These are phyloP conservation scores for Linum tenue DNA, from an alignment of 345 rosid genomes.

Conservation along the genomic window DNA sequence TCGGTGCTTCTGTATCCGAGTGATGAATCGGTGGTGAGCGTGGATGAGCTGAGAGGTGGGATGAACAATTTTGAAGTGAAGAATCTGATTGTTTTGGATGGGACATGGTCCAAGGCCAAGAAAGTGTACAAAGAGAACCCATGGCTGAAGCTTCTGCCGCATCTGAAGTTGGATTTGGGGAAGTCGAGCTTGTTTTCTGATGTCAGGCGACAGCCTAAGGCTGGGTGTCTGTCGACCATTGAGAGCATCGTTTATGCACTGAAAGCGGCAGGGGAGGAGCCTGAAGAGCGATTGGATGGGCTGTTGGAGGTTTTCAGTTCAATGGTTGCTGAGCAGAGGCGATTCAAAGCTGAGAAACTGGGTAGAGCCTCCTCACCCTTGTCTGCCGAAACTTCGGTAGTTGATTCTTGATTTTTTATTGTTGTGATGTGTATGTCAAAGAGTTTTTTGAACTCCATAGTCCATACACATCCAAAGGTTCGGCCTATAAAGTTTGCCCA, in stretches of 20 bases:
- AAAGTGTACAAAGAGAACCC: slow-evolving; percentile 76
- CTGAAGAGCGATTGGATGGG: slow-evolving; percentile 36
- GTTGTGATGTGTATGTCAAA: too few relatives aligned
- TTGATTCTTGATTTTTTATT: too few relatives aligned
- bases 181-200: slow-evolving; percentile 55
- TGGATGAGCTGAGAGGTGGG: slow-evolving; percentile 31
- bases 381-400: too few relatives aligned
- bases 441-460: too few relatives aligned
- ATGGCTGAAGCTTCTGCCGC: slow-evolving; percentile 76
- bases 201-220: slow-evolving; percentile 67
- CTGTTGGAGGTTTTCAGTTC: slow-evolving; percentile 67
- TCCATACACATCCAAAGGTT: too few relatives aligned
- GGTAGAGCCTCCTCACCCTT: slow-evolving; percentile 11
- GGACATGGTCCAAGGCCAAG: slow-evolving; percentile 80
- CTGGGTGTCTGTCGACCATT: slow-evolving; percentile 65
- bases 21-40: slow-evolving; percentile 35
- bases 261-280: slow-evolving; percentile 47
- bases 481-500: too few relatives aligned
- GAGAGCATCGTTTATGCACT: slow-evolving; percentile 67
- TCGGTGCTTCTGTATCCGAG: slow-evolving; percentile 63
- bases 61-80: slow-evolving; percentile 30
- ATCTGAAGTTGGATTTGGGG: slow-evolving; percentile 56
- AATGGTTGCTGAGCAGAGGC: slow-evolving; percentile 74
- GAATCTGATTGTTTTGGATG: slow-evolving; percentile 77
- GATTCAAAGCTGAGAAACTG: slow-evolving; percentile 49